phyloP scores from a whole-genome alignment of 164 flowering plant species.

The Vitis vinifera region DNA sequence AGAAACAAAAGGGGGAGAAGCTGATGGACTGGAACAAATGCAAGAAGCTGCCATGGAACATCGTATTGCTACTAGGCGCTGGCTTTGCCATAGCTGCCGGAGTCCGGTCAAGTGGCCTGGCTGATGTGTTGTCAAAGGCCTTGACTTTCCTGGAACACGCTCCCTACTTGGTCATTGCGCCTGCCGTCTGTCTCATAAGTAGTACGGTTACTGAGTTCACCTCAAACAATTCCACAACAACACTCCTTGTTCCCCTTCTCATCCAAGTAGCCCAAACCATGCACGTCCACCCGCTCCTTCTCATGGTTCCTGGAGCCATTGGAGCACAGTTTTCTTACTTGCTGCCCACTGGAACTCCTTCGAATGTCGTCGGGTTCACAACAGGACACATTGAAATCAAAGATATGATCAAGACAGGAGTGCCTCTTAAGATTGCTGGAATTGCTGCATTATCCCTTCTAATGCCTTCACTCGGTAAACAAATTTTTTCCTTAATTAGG shows the following conservation, averaged over 20 bases:
- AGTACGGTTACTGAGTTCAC: conserved; percentile 75
- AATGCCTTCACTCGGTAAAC: conserved; percentile 91
- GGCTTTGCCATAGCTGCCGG: conserved; percentile 95
- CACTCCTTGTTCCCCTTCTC: conserved; percentile 67
- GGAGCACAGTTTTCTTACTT: conserved; percentile 82
- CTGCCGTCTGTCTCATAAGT: conserved; percentile 61
- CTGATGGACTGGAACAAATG: conserved; percentile 98
- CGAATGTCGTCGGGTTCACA: conserved; percentile 83
- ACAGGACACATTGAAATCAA: conserved; percentile 70
- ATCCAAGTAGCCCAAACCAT: conserved; percentile 67
- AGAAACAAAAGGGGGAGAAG: conserved; percentile 67
- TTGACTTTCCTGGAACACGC: conserved; percentile 54
- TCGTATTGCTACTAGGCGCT: conserved; percentile 77
- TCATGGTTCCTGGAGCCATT: conserved; percentile 84
- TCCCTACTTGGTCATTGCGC: conserved; percentile 72
- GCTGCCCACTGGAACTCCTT: conserved; percentile 82
- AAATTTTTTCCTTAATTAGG: neutral
- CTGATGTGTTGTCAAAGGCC: conserved; percentile 51
- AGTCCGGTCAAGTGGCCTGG: conserved; percentile 73
- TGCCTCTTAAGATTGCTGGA: conserved; percentile 71
- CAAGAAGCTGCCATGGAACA: conserved; percentile 90
- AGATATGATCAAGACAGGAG: conserved; percentile 78
- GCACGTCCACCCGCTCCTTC: conserved; percentile 65
- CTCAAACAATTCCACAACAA: conserved; percentile 82
- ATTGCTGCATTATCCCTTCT: conserved; percentile 49